Conservation (phyloP, 768 basidiomycete genomes). For the Lactarius pseudohatsudake region DNA sequence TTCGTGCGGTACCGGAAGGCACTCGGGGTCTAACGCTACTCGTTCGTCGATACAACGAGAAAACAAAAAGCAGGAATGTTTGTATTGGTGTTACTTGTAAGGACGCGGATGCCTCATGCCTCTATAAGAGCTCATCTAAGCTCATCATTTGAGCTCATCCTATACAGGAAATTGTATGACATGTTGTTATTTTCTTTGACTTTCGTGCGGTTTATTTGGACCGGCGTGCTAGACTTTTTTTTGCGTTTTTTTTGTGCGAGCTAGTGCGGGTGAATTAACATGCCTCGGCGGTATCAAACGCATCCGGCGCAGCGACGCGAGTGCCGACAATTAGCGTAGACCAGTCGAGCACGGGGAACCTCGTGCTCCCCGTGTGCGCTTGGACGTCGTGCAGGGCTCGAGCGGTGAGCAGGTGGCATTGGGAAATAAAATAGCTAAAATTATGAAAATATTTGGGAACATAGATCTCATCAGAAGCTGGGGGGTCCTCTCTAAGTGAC, state of each 20-base stretch:
- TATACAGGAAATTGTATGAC: not conserved
- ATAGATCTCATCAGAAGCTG: no score
- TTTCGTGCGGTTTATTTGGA: not conserved
- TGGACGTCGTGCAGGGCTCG: constrained; percentile 62
- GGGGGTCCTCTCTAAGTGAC: no score
- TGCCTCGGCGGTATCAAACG: constrained; percentile 41
- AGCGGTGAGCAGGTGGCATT: constrained; percentile 65
- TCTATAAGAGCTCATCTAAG: not conserved
- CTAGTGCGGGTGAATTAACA: constrained; percentile 8
- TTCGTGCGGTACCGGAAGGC: constrained; percentile 72
- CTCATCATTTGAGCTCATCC: no score
- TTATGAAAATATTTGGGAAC: no score
- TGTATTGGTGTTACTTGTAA: not conserved
- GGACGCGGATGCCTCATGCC: not conserved
- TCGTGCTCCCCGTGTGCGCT: constrained; percentile 45
- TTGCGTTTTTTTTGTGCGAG: not conserved
- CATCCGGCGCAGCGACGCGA: constrained; percentile 63
- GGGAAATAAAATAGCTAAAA: no score
- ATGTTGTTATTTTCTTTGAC: no score
- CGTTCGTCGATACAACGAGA: not conserved
- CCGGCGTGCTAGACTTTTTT: constrained; percentile 3
- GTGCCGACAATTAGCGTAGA: constrained; percentile 76
- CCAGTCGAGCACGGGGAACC: constrained; percentile 75
- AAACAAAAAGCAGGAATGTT: not conserved
- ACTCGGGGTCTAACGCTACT: constrained; percentile 42